These are phyloP conservation scores for Acacia confusa DNA, from an alignment of 306 rosid species.

Conservation along the genomic window DNA sequence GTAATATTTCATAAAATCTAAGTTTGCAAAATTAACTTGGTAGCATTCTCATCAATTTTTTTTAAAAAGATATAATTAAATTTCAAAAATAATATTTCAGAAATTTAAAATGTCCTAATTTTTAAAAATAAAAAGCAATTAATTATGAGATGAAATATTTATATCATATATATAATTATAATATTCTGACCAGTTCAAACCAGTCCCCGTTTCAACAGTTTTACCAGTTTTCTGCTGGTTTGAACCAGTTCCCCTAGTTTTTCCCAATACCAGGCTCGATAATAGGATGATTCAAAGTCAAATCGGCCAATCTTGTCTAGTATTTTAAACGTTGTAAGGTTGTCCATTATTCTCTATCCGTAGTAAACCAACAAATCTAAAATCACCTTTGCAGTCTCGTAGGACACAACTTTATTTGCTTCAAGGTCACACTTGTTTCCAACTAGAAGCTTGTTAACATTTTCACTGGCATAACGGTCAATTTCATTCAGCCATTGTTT, in stretches of 20 bases:
- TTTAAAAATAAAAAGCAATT: no score
- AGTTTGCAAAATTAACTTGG: no score
- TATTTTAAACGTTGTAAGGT: not conserved
- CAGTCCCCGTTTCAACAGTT: no score
- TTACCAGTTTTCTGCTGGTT: not conserved
- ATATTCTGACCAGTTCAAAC: not conserved
- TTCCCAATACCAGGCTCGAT: not conserved
- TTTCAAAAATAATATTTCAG: no score
- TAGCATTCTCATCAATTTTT: not conserved
- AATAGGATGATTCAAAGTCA: not conserved
- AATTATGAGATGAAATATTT: not conserved
- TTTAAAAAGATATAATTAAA: no score
- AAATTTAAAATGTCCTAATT: no score
- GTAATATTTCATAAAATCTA: not conserved
- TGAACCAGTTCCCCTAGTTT: not conserved
- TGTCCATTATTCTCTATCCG: not conserved
- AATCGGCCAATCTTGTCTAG: not conserved
- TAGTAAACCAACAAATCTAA: not conserved
- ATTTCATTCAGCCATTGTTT: constrained; percentile 84
- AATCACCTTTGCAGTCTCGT: constrained; percentile 68
- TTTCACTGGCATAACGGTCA: constrained; percentile 83
- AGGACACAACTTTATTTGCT: constrained; percentile 73
- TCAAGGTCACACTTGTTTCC: constrained; percentile 72
- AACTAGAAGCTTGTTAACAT: constrained; percentile 77
- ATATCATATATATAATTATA: no score